phyloP scores from a whole-genome alignment of 495 filamentous ascomycete genomes.

The Cercophora sp. region DNA sequence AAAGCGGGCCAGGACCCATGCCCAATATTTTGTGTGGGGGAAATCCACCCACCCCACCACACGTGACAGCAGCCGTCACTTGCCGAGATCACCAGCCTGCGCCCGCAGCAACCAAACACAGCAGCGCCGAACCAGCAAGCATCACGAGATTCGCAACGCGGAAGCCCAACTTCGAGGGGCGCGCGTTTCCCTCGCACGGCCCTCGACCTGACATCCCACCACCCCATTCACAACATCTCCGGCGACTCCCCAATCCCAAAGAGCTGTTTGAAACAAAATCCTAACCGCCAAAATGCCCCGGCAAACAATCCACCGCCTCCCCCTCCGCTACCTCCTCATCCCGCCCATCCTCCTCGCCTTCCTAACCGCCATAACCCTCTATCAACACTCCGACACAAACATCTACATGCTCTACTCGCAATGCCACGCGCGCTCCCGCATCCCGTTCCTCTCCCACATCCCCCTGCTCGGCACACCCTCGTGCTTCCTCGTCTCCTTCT shows the following conservation, averaged over 20 bases:
- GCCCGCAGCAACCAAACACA: no score
- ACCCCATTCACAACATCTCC: no score
- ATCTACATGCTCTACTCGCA: constrained; percentile 38
- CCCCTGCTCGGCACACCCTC: constrained; percentile 33
- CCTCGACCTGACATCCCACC: not conserved
- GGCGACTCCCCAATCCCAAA: no score
- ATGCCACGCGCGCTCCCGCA: constrained; percentile 36
- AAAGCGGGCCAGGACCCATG: no score
- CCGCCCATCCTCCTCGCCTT: constrained; percentile 29
- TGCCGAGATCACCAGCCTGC: constrained; percentile 12
- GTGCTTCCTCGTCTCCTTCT: constrained; percentile 40
- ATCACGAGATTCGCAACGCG: constrained; percentile 3
- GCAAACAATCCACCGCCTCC: constrained; percentile 24
- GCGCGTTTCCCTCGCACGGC: not conserved
- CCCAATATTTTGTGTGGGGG: not conserved
- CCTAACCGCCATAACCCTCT: constrained; percentile 25
- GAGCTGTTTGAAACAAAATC: no score
- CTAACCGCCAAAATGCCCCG: constrained; percentile 22
- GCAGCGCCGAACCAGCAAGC: constrained; percentile 1
- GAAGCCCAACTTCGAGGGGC: not conserved
- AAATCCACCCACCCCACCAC: not conserved
- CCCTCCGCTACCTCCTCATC: constrained; percentile 29
- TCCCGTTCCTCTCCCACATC: constrained; percentile 29
- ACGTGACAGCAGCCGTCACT: not conserved
- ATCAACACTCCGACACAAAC: constrained; percentile 33